A percentile compares a stretch with the other conserved stretches of the same genome.
These are phyloP conservation scores for Russula sp. DNA, from an alignment of 768 basidiomycete genomes.

Conservation along the genomic window DNA sequence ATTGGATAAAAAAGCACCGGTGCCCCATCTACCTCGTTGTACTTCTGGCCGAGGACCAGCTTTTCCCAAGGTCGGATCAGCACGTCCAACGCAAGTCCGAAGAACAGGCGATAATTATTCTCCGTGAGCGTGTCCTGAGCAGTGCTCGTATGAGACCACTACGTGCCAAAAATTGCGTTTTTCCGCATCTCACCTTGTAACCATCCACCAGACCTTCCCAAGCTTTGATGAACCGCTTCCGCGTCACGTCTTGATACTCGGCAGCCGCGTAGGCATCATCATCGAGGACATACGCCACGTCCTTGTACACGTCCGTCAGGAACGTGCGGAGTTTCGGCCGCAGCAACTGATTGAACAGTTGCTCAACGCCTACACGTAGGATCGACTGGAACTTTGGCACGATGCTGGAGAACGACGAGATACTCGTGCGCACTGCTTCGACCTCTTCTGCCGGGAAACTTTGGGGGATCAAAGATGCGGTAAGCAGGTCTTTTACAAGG, in stretches of 20 bases:
- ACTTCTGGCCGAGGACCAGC: conserved; percentile 69
- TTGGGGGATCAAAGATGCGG: conserved; percentile 51
- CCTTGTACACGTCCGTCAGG: conserved; percentile 84
- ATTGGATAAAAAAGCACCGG: background rate
- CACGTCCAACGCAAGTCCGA: conserved; percentile 78
- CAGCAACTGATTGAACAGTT: conserved; percentile 91
- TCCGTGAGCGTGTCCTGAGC: conserved; percentile 81
- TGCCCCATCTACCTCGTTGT: conserved; percentile 67
- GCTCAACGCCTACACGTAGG: conserved; percentile 84
- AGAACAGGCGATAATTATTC: conserved; percentile 80
- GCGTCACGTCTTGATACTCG: conserved; percentile 79
- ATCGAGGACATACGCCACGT: conserved; percentile 81
- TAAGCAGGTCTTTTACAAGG: conserved; percentile 58
- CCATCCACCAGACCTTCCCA: conserved; percentile 87
- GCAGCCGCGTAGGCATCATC: conserved; percentile 80
- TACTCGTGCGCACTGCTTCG: conserved; percentile 39
- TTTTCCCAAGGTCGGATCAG: conserved; percentile 97
- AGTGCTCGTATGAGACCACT: background rate
- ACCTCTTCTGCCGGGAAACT: conserved; percentile 61
- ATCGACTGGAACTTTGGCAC: conserved; percentile 63
- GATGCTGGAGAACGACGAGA: conserved; percentile 48
- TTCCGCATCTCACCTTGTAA: conserved; percentile 57
- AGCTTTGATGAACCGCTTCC: conserved; percentile 82
- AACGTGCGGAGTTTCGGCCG: conserved; percentile 82
- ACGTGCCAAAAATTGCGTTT: no score